Base-by-base conservation (phyloP, 805 yeast genomes). In the Lachancea meyersii region DNA sequence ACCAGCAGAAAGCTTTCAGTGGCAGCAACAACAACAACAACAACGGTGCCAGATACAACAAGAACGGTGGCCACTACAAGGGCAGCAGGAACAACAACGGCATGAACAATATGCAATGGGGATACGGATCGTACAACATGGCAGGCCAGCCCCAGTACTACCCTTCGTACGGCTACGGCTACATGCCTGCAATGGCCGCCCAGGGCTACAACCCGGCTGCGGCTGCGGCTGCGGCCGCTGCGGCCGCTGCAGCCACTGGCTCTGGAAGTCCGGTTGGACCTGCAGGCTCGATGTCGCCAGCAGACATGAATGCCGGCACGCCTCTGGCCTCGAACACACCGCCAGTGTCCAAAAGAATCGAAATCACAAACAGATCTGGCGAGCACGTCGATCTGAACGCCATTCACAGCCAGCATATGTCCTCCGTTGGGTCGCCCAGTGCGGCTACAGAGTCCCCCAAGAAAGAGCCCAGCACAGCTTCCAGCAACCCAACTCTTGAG, bases 301-400 rank as follows among this genome's bases (percentile, higher is more conserved):
- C 26, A 18, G 40, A 35, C 14, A 16, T 18, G 13, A 13, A 31
- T 23, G 22, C 40, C 21, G 31, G 35, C 17, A 34, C 44, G 21
- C 37, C 37, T 34, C n/a, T 34, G 28, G 37, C 37, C 9, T 21
- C 40, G 19, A 22, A 9, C 42, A 23, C 43, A 30, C 37, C 50
- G 18, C 55, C 54, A 16, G 46, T 51, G 7, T 33, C 50, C 9
- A 55, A 49, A 19, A 59, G 55, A 45, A 55, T 61, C 43, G 63
- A 57, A 47, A 61, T 59, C 35, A 58, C 64, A 6, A 58, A 61
- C n/a, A 60, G 60, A 46, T 51, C 57, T 32, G 64, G 65, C 27
- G 61, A 61, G 43, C 56, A 50, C 40, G 42, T 58, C 22, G 60
- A 58, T 48, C 50, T 59, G 36, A 51, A 48, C 22, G 55, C 55